Conservation (phyloP, 73 alveolate species). For the Effrenium voratum region DNA sequence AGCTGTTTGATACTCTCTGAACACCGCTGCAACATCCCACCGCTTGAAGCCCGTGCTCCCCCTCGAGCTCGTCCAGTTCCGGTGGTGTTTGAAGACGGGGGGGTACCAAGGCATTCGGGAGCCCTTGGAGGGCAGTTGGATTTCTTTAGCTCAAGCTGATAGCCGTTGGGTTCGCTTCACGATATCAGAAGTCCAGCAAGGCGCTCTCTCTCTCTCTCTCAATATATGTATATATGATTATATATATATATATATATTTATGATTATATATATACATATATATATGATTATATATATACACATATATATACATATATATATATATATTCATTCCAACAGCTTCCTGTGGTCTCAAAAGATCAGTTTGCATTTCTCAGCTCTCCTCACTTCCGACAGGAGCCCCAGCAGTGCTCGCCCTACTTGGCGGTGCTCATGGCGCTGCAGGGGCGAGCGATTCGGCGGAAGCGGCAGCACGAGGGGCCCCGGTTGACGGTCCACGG, state of each 20-base stretch:
- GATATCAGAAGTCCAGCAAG: background rate
- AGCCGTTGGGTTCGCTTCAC: background rate
- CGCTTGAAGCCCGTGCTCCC: no score
- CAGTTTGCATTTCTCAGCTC: background rate
- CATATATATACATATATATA: no score
- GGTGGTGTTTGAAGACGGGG: no score
- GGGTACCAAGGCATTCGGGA: background rate
- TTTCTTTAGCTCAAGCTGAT: background rate
- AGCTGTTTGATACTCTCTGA: no score
- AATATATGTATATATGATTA: no score
- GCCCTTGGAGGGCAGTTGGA: background rate
- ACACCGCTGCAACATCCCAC: no score
- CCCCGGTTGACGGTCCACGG: no score
- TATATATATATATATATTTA: no score
- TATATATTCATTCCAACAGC: no score
- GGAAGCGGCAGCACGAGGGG: no score
- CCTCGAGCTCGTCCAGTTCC: no score
- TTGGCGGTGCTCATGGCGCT: slow-evolving; percentile 10
- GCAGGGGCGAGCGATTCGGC: background rate
- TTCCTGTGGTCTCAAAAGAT: background rate
- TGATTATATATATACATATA: background rate
- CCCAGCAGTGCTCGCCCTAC: slow-evolving; percentile 52
- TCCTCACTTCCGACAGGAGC: background rate
- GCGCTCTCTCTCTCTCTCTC: background rate
- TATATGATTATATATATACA: background rate